A percentile compares a stretch with the other conserved stretches of the same genome.
Evolutionary conservation across 1,284 basidiomycete genomes (phyloP).

Genomic region (Mycena sp.): DNA sequence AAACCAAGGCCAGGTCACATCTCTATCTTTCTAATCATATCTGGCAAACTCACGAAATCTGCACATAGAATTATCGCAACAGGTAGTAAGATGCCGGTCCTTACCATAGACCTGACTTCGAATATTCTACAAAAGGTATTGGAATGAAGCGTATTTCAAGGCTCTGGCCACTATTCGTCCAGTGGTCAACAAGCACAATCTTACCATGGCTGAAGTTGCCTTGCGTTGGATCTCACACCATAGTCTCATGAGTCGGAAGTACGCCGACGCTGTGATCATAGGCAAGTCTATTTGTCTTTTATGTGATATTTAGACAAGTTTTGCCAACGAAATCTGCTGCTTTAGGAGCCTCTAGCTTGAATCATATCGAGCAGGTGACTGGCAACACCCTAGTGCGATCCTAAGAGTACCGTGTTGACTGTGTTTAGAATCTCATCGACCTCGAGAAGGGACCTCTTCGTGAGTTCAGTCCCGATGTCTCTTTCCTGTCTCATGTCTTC

Average conservation of each 20-base stretch:
- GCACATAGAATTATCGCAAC: conserved; percentile 41
- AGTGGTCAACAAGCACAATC: conserved; percentile 43
- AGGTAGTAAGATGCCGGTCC: conserved; percentile 30
- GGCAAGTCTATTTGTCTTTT: conserved; percentile 30
- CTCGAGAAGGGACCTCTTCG: conserved; percentile 58
- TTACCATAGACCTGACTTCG: not conserved
- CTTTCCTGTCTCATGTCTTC: not conserved
- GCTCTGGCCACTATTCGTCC: conserved; percentile 47
- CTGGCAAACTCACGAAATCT: not conserved
- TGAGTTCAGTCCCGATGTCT: conserved; percentile 34
- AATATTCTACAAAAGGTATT: conserved; percentile 40
- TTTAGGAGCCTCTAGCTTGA: conserved; percentile 45
- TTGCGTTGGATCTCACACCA: conserved; percentile 58
- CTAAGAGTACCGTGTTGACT: not conserved
- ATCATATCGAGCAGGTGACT: conserved; percentile 51
- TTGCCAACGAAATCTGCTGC: no score
- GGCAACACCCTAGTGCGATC: not conserved
- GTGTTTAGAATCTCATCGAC: conserved; percentile 50
- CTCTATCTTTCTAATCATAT: not conserved
- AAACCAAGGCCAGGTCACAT: conserved; percentile 44
- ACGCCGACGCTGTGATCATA: conserved; percentile 54
- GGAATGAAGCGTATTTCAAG: conserved; percentile 52
- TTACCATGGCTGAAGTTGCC: conserved; percentile 54
- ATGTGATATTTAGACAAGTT: no score
- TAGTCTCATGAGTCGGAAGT: conserved; percentile 49